These are phyloP conservation scores for Didymella exigua DNA, from an alignment of 2,329 filamentous ascomycete genomes.

Conservation along the genomic window DNA sequence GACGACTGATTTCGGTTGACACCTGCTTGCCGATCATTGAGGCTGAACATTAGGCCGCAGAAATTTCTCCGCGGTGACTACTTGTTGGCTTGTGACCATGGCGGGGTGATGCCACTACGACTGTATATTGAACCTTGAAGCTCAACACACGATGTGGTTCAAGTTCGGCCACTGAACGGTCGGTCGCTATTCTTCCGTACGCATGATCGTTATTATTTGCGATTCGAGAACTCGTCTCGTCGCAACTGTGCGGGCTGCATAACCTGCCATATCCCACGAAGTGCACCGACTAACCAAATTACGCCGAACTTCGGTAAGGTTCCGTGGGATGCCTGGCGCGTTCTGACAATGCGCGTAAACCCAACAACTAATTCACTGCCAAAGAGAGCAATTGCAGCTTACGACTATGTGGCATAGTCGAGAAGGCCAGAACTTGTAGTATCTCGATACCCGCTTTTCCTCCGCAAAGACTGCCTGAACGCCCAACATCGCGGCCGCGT, in stretches of 20 bases:
- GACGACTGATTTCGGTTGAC: constrained; percentile 16
- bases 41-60: constrained; percentile 8
- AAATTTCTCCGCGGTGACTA: constrained; percentile 19
- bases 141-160: neutral
- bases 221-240: neutral
- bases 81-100: neutral
- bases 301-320: constrained; percentile 15
- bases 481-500: constrained; percentile 19
- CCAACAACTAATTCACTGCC: constrained; percentile 9
- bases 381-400: neutral
- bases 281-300: neutral
- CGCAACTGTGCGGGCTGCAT: neutral
- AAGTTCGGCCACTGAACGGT: neutral
- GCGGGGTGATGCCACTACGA: constrained; percentile 12
- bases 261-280: constrained; percentile 1
- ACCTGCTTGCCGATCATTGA: constrained; percentile 18
- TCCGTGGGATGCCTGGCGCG: constrained; percentile 5
- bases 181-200: constrained; percentile 7
- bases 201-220: neutral
- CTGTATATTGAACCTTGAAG: neutral
- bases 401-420: constrained; percentile 4
- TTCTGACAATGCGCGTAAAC: neutral
- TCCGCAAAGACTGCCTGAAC: constrained; percentile 25
- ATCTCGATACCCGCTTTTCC: constrained; percentile 27
- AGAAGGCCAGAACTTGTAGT: constrained; percentile 19